Evolutionary conservation across 2,329 filamentous ascomycete genomes (phyloP).

Genomic region (Alternaria postmessia): DNA sequence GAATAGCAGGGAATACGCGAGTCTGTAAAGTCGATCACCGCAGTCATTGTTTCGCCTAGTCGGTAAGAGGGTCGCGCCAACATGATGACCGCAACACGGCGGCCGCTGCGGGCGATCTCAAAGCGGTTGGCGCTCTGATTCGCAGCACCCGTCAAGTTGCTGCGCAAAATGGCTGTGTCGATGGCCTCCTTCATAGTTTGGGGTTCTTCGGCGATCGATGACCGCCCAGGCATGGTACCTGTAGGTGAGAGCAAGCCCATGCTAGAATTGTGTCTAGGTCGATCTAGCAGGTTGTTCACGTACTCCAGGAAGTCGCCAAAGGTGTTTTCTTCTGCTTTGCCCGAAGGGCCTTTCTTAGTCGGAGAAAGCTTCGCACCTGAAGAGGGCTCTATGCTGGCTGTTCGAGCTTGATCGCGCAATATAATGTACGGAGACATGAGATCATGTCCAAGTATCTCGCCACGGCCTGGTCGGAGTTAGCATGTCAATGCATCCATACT

Average conservation of each 20-base stretch:
- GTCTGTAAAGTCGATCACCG: conserved; percentile 82
- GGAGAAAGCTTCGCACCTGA: conserved; percentile 17
- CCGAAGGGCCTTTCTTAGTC: conserved; percentile 28
- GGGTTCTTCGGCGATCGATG: conserved; percentile 66
- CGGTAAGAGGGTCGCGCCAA: conserved; percentile 88
- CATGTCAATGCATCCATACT: neutral
- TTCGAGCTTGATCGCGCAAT: conserved; percentile 79
- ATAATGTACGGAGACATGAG: conserved; percentile 94
- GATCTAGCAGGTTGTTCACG: conserved; percentile 58
- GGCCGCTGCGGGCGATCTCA: conserved; percentile 92
- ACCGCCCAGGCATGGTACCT: conserved; percentile 57
- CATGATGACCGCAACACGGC: conserved; percentile 88
- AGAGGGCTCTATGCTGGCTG: conserved; percentile 46
- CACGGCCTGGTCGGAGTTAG: conserved; percentile 62
- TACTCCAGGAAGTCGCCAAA: conserved; percentile 50
- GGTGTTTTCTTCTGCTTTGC: conserved; percentile 54
- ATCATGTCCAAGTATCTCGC: conserved; percentile 90
- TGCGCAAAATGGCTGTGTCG: conserved; percentile 84
- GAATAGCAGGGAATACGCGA: conserved; percentile 85
- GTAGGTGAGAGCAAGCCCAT: conserved; percentile 76
- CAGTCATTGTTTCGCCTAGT: conserved; percentile 84
- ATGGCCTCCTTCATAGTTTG: conserved; percentile 82
- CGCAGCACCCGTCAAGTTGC: conserved; percentile 65
- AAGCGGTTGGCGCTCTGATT: conserved; percentile 90
- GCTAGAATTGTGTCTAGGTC: conserved; percentile 44